Evolutionary conservation across 1,284 basidiomycete species (phyloP).

Genomic region (Naganishia albida): DNA sequence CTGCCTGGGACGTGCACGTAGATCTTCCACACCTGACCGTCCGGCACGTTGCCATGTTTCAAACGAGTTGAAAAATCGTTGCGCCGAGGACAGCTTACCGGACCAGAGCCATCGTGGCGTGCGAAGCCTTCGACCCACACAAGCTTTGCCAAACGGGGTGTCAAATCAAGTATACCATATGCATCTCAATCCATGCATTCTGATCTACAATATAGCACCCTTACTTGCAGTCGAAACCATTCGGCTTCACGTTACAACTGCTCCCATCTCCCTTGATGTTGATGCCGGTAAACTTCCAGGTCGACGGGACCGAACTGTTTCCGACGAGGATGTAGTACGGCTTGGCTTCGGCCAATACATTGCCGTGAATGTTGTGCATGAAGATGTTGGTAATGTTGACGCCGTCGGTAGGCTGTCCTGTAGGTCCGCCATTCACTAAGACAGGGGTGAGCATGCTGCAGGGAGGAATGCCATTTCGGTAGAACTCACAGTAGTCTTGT

Average conservation of each 20-base stretch:
- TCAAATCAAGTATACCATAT: not conserved
- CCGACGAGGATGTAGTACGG: constrained; percentile 34
- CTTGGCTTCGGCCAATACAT: constrained; percentile 21
- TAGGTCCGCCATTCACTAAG: constrained; percentile 32
- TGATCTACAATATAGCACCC: not conserved
- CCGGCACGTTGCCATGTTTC: too few species aligned
- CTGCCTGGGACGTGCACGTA: too few species aligned
- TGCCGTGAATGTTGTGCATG: constrained; percentile 34
- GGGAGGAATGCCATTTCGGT: not conserved
- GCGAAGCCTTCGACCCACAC: too few species aligned
- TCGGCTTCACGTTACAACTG: constrained; percentile 26
- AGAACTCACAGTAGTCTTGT: constrained; percentile 23
- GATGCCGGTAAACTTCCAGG: constrained; percentile 33
- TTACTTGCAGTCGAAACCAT: constrained; percentile 30
- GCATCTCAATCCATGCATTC: too few species aligned
- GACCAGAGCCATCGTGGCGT: too few species aligned
- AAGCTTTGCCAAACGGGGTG: too few species aligned
- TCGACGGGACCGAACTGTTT: constrained; percentile 20
- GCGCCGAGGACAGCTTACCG: too few species aligned
- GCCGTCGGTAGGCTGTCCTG: constrained; percentile 30
- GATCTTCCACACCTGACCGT: too few species aligned
- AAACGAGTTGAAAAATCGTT: too few species aligned
- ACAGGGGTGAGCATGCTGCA: not conserved
- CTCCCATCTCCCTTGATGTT: constrained; percentile 29
- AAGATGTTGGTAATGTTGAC: constrained; percentile 34